phyloP scores from a whole-genome alignment of 202 grass and related monocot species.

The Carex sylvatica region DNA sequence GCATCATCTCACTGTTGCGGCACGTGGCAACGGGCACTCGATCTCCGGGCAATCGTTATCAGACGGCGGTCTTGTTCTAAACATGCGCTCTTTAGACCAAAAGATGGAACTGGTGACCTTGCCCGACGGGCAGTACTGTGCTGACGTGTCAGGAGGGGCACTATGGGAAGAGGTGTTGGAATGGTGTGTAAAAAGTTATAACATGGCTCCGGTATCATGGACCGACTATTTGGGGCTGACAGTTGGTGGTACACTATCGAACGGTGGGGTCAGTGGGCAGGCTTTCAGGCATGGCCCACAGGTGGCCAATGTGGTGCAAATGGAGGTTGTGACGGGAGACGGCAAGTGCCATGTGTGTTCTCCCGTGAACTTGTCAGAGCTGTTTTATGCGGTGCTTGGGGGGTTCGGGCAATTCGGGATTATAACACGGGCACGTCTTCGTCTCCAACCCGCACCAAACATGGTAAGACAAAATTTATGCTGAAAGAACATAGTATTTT shows the following conservation, averaged over 20 bases:
- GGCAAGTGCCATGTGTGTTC: conserved; percentile 64
- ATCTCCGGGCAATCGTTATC: conserved; percentile 72
- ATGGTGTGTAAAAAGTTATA: conserved; percentile 53
- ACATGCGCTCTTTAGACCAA: conserved; percentile 73
- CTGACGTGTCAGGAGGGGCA: conserved; percentile 72
- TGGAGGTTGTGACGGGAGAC: conserved; percentile 69
- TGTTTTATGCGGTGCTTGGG: conserved; percentile 85
- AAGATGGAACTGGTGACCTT: conserved; percentile 32
- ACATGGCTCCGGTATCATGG: conserved; percentile 73
- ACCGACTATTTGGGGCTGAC: conserved; percentile 94
- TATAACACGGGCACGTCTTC: conserved; percentile 84
- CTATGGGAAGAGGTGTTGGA: conserved; percentile 92
- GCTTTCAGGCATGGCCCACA: conserved; percentile 80
- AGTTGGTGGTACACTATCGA: conserved; percentile 90
- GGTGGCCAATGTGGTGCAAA: conserved; percentile 76
- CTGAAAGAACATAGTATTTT: too few relatives aligned
- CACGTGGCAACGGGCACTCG: conserved; percentile 94
- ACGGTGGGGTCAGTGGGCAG: conserved; percentile 89
- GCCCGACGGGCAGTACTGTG: conserved; percentile 14
- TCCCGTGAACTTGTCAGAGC: conserved; percentile 35
- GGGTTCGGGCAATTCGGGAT: conserved; percentile 96
- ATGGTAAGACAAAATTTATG: conserved; percentile 34
- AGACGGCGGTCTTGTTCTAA: conserved; percentile 63
- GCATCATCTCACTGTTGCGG: conserved; percentile 47
- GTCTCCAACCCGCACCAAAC: conserved; percentile 46